Conservation (phyloP, 108 stramenopile species). For the Ochromonas danica region DNA sequence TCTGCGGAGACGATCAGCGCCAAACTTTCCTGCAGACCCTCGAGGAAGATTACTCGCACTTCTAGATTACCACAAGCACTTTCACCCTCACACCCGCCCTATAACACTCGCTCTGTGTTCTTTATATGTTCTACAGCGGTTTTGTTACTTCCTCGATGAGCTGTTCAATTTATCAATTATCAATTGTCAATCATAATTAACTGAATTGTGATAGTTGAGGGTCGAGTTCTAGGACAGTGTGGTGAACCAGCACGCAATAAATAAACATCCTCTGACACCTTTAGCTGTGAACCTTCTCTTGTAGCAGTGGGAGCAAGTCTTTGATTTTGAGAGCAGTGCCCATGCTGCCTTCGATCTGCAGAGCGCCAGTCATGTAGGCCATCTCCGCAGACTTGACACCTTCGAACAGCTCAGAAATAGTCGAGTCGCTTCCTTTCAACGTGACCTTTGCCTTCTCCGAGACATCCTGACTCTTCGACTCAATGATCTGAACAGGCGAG, state of each 20-base stretch:
- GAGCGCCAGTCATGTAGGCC: constrained; percentile 28
- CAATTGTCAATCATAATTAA: too few species aligned
- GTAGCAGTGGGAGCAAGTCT: constrained; percentile 20
- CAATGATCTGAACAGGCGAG: not conserved
- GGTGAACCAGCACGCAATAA: not conserved
- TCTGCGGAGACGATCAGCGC: too few species aligned
- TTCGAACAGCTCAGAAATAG: not conserved
- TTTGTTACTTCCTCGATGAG: too few species aligned
- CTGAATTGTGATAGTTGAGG: too few species aligned
- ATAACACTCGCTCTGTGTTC: too few species aligned
- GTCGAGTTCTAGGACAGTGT: not conserved
- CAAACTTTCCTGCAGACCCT: too few species aligned
- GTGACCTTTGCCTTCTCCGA: not conserved
- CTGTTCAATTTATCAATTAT: too few species aligned
- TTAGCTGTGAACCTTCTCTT: not conserved
- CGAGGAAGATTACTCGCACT: too few species aligned
- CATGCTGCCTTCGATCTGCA: constrained; percentile 35
- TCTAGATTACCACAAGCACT: too few species aligned
- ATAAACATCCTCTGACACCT: not conserved
- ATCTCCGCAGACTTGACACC: not conserved
- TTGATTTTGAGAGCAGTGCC: constrained; percentile 33
- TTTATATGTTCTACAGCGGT: too few species aligned
- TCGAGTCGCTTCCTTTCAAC: not conserved
- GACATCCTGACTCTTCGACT: not conserved
- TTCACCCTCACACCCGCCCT: too few species aligned